Percentiles rank a stretch among this genome's conserved stretches.
These are phyloP conservation scores for Tulasnella sp. DNA, from an alignment of 768 basidiomycete genomes.

Conservation along the genomic window DNA sequence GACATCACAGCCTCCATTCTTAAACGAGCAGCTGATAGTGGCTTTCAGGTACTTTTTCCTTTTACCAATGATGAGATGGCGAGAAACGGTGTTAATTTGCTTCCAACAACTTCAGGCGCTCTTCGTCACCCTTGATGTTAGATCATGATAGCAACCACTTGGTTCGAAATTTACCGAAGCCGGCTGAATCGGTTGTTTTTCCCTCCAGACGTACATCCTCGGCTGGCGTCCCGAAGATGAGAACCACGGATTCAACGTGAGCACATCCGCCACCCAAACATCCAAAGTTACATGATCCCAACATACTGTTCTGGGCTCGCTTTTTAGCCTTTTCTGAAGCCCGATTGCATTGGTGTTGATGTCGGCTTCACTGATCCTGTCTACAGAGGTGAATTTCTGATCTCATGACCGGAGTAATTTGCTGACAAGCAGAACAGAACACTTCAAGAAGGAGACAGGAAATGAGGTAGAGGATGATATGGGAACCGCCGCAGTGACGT, in stretches of 20 bases:
- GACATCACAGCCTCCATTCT: constrained; percentile 56
- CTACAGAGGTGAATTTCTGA: constrained; percentile 33
- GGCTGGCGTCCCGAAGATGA: constrained; percentile 75
- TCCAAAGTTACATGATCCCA: constrained; percentile 46
- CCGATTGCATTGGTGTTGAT: constrained; percentile 3
- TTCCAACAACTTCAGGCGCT: too few relatives aligned
- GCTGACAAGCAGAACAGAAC: constrained; percentile 37
- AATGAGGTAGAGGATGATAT: constrained; percentile 40
- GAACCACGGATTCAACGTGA: constrained; percentile 28
- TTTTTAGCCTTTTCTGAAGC: constrained; percentile 34
- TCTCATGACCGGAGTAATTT: not conserved
- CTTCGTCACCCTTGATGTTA: too few relatives aligned
- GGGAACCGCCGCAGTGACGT: constrained; percentile 38
- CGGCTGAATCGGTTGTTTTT: not conserved
- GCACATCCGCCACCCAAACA: constrained; percentile 30
- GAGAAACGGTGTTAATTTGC: too few relatives aligned
- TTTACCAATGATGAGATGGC: not conserved
- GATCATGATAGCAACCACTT: too few relatives aligned
- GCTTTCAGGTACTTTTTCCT: constrained; percentile 44
- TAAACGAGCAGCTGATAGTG: constrained; percentile 49
- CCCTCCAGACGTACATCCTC: constrained; percentile 24
- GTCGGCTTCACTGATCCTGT: constrained; percentile 49
- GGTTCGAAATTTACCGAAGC: too few relatives aligned
- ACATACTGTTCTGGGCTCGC: too few relatives aligned
- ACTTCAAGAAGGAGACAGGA: constrained; percentile 32